These are phyloP conservation scores for Arthrobotrys musiformis DNA, from an alignment of 2,329 filamentous ascomycete species.

Conservation along the genomic window DNA sequence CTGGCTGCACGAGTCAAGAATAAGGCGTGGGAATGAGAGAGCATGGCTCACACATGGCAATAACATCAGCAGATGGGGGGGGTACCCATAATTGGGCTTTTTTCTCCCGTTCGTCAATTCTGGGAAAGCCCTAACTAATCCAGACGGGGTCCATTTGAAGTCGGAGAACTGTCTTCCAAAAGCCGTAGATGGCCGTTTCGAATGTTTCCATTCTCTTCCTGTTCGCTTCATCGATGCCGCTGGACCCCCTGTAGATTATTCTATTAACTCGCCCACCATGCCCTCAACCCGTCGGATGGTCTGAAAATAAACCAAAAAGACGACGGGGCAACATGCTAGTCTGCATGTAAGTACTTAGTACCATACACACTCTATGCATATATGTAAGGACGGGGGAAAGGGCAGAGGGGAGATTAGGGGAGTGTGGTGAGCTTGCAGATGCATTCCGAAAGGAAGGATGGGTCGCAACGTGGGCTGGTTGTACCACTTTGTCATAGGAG, in stretches of 20 bases:
- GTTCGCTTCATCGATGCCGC: neutral
- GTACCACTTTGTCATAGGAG: conserved; percentile 32
- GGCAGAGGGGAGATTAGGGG: conserved; percentile 11
- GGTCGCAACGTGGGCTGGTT: conserved; percentile 42
- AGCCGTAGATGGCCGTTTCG: neutral
- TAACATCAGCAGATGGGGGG: conserved; percentile 22
- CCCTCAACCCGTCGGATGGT: neutral
- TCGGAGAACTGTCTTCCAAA: neutral
- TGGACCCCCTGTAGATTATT: neutral
- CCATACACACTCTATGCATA: neutral
- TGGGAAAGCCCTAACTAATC: conserved; percentile 24
- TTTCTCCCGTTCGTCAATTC: neutral
- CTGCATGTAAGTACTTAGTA: neutral
- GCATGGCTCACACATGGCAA: conserved; percentile 19
- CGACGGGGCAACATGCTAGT: neutral
- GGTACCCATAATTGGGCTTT: conserved; percentile 15
- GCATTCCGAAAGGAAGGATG: conserved; percentile 17
- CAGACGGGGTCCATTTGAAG: conserved; percentile 11
- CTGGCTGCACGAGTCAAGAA: conserved; percentile 27
- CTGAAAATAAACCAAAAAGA: neutral
- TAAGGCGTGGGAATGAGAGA: conserved; percentile 6
- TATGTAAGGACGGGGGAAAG: conserved; percentile 1
- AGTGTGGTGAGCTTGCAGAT: conserved; percentile 18
- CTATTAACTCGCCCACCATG: conserved; percentile 8
- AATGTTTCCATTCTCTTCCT: neutral